Evolutionary conservation across 805 yeast genomes (phyloP).

Genomic region (Metschnikowia kofuensis): DNA sequence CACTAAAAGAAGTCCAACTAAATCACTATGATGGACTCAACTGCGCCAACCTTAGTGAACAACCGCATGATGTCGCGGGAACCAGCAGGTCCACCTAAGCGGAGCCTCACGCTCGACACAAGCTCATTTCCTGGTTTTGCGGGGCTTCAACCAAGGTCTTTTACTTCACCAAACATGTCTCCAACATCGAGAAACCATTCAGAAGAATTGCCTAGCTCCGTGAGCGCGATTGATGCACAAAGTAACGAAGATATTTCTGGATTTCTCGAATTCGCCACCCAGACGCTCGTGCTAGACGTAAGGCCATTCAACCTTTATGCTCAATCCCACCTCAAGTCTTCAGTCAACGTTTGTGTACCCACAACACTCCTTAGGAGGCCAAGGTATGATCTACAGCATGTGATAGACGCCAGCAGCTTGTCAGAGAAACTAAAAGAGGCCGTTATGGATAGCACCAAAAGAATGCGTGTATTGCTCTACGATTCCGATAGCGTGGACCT

Average conservation of each 20-base stretch:
- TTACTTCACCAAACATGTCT: slow-evolving; percentile 7
- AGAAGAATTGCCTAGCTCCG: slow-evolving; percentile 12
- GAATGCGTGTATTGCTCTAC: slow-evolving; percentile 29
- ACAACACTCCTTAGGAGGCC: slow-evolving; percentile 42
- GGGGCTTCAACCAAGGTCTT: slow-evolving; percentile 2
- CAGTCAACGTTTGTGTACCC: slow-evolving; percentile 43
- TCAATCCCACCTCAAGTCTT: slow-evolving; percentile 25
- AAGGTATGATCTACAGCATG: slow-evolving; percentile 30
- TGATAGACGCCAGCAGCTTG: slow-evolving; percentile 31
- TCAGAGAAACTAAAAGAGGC: slow-evolving; percentile 19
- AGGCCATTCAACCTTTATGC: slow-evolving; percentile 39
- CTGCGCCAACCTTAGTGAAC: slow-evolving; percentile 1
- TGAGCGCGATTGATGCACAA: slow-evolving; percentile 11
- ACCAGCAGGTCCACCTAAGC: slow-evolving; percentile 1
- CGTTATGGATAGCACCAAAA: slow-evolving; percentile 16
- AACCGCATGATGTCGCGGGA: slow-evolving; percentile 3
- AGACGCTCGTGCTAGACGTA: slow-evolving; percentile 30
- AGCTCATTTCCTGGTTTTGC: neutral
- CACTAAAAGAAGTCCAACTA: neutral
- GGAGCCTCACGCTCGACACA: slow-evolving; percentile 2
- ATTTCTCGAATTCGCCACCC: neutral
- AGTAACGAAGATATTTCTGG: slow-evolving; percentile 6
- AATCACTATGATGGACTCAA: slow-evolving; percentile 1
- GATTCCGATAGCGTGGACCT: slow-evolving; percentile 27
- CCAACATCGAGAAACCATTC: slow-evolving; percentile 18